A percentile compares a stretch with the other conserved stretches of the same genome.
phyloP scores from a whole-genome alignment of 176 grass and related monocot species.

The bread wheat (Triticum aestivum) region DNA sequence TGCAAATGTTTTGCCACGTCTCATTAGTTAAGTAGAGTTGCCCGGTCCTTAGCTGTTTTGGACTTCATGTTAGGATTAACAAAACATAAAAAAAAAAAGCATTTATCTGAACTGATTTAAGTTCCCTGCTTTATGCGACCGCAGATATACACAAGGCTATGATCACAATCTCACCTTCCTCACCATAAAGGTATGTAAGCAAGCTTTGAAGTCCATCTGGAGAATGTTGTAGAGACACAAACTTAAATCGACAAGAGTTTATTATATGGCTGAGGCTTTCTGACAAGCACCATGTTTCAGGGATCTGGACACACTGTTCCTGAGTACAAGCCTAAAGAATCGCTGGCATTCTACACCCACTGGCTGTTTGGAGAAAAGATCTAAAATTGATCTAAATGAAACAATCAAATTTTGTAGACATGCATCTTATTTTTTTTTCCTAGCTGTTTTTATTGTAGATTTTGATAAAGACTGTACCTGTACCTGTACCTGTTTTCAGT shows the following conservation, averaged over 20 bases:
- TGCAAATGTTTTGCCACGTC: too few species aligned
- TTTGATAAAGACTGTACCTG: background rate
- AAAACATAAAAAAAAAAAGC: background rate
- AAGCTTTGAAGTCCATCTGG: background rate
- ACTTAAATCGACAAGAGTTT: background rate
- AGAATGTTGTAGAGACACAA: background rate
- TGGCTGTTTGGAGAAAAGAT: slow-evolving; percentile 59
- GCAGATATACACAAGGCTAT: slow-evolving; percentile 76
- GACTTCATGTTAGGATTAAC: background rate
- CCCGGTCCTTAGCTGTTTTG: background rate
- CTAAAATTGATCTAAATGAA: background rate
- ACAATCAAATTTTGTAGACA: background rate
- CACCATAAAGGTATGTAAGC: slow-evolving; percentile 70
- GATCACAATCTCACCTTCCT: slow-evolving; percentile 80
- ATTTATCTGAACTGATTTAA: background rate
- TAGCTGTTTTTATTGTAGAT: background rate
- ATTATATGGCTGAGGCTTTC: background rate
- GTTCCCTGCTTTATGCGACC: background rate
- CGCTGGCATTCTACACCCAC: slow-evolving; percentile 63
- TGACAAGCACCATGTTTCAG: slow-evolving; percentile 35
- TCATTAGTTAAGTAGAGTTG: too few species aligned
- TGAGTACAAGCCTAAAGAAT: slow-evolving; percentile 77
- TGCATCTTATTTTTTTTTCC: background rate
- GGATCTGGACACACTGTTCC: slow-evolving; percentile 79
- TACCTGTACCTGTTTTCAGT: background rate